These are phyloP conservation scores for Tulasnella sp. DNA, from an alignment of 768 basidiomycete genomes.

Conservation along the genomic window DNA sequence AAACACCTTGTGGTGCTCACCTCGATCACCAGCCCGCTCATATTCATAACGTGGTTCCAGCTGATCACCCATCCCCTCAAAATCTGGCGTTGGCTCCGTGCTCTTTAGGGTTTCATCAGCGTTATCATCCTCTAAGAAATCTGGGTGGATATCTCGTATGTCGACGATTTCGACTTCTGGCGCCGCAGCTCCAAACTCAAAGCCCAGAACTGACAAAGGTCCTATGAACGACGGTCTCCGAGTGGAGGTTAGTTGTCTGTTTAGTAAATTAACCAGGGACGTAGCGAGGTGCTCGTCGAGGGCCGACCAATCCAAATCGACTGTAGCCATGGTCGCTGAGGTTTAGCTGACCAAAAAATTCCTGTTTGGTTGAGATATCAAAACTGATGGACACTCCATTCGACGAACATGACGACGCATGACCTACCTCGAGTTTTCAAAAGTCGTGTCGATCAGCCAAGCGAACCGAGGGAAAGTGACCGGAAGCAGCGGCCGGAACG, in stretches of 20 bases:
- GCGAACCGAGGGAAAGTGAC: too few species aligned
- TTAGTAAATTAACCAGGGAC: constrained; percentile 59
- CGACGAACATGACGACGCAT: too few species aligned
- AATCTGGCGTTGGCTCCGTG: constrained; percentile 25
- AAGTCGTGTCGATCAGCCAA: too few species aligned
- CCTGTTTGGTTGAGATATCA: too few species aligned
- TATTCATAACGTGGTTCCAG: not conserved
- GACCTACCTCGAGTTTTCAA: too few species aligned
- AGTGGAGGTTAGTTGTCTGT: constrained; percentile 56
- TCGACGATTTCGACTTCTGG: constrained; percentile 88
- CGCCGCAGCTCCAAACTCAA: constrained; percentile 72
- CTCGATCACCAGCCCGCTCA: not conserved
- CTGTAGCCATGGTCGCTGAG: constrained; percentile 13
- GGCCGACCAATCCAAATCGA: constrained; percentile 80
- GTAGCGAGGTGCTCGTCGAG: constrained; percentile 61
- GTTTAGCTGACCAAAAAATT: too few species aligned
- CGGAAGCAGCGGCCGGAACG: too few species aligned
- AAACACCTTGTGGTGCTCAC: too few species aligned
- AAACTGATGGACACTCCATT: too few species aligned
- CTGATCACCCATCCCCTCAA: not conserved
- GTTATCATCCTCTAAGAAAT: constrained; percentile 78
- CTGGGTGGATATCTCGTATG: constrained; percentile 83
- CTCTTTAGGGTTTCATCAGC: constrained; percentile 38
- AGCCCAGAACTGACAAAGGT: constrained; percentile 69
- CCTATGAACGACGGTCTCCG: constrained; percentile 89